phyloP scores from a whole-genome alignment of 108 stramenopile genomes.

The Asterionellopsis glacialis region DNA sequence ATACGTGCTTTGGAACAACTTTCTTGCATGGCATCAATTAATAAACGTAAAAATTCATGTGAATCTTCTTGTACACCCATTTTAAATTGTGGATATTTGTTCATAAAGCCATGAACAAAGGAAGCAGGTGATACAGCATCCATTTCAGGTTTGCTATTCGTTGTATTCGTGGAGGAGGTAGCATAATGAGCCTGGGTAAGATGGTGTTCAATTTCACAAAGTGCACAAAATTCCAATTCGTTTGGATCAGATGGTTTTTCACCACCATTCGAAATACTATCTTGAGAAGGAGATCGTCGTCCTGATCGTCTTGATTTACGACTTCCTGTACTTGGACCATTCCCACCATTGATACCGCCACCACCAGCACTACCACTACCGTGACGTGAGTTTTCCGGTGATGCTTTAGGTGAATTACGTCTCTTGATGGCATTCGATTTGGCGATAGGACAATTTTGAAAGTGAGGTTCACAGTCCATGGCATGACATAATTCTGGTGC shows the following conservation, averaged over 20 bases:
- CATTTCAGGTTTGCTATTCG: constrained; percentile 9
- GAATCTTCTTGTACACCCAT: constrained; percentile 95
- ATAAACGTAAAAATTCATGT: constrained; percentile 94
- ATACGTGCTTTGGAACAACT: constrained; percentile 61
- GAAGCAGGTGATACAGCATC: constrained; percentile 56
- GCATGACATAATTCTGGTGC: constrained; percentile 84
- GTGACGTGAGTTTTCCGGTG: constrained; percentile 16
- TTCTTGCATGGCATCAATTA: constrained; percentile 95
- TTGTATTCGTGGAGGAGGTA: too few species aligned
- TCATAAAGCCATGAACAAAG: constrained; percentile 79
- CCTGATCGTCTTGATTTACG: constrained; percentile 18
- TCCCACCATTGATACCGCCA: constrained; percentile 10
- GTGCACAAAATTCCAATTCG: constrained; percentile 56
- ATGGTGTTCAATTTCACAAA: constrained; percentile 76
- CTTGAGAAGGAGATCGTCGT: constrained; percentile 4
- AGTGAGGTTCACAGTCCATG: constrained; percentile 75
- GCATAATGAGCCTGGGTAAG: constrained; percentile 61
- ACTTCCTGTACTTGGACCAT: constrained; percentile 11
- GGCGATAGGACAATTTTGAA: constrained; percentile 47
- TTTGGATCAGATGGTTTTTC: constrained; percentile 6
- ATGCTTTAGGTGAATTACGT: constrained; percentile 16
- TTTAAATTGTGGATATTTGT: constrained; percentile 82
- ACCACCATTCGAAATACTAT: constrained; percentile 11
- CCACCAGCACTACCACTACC: constrained; percentile 6
- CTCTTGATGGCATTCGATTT: constrained; percentile 25